These are phyloP conservation scores for Middelhovenomyces tepae DNA, from an alignment of 805 yeast genomes.

Conservation along the genomic window DNA sequence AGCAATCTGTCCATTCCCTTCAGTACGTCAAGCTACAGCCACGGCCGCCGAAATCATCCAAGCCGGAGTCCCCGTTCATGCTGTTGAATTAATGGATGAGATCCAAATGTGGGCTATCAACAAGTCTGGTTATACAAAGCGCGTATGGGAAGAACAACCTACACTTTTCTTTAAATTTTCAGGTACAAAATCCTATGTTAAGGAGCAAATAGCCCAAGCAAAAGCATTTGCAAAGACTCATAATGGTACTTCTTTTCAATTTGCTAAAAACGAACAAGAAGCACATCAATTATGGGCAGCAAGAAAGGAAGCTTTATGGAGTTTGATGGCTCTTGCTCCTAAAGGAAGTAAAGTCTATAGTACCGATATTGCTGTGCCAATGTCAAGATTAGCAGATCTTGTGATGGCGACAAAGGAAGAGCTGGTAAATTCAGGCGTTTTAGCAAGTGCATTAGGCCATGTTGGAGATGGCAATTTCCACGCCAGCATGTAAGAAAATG, in stretches of 20 bases:
- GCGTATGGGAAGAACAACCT: conserved; percentile 50
- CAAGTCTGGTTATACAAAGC: conserved; percentile 42
- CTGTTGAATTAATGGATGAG: conserved; percentile 66
- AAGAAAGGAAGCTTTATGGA: conserved; percentile 61
- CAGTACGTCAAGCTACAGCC: conserved; percentile 60
- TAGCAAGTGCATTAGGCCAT: conserved; percentile 63
- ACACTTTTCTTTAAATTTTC: conserved; percentile 59
- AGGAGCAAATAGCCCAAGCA: conserved; percentile 41
- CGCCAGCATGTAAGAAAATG: conserved; percentile 51
- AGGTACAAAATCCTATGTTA: conserved; percentile 35
- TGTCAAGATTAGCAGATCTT: conserved; percentile 55
- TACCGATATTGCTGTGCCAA: conserved; percentile 79
- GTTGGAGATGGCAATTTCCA: conserved; percentile 84
- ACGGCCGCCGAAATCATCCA: conserved; percentile 56
- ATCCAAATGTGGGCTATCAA: conserved; percentile 63
- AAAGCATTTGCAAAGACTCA: conserved; percentile 43
- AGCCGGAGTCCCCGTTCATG: conserved; percentile 59
- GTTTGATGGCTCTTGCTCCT: conserved; percentile 60
- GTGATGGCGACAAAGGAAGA: conserved; percentile 55
- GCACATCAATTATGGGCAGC: conserved; percentile 67
- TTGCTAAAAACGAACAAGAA: conserved; percentile 53
- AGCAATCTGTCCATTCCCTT: conserved; percentile 58
- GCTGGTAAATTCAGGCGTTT: conserved; percentile 42
- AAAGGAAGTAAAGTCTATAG: conserved; percentile 50
- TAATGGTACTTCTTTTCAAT: conserved; percentile 48